A percentile compares a stretch with the other conserved stretches of the same genome.
Evolutionary conservation across 1,284 basidiomycete genomes (phyloP).

Genomic region (Heterobasidion irregulare): DNA sequence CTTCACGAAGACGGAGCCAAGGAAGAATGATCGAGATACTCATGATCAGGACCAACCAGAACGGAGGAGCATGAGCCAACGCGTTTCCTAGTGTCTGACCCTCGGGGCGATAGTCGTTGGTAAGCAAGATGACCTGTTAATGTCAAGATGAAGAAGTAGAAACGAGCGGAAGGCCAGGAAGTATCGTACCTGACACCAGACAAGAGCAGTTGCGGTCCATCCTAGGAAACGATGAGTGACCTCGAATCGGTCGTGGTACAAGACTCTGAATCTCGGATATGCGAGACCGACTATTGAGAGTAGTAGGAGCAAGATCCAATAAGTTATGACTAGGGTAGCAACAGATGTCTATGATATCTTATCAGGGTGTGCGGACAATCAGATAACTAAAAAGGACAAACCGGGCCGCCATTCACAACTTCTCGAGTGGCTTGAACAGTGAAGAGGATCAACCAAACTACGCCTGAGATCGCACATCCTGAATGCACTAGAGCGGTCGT

Average conservation of each 20-base stretch:
- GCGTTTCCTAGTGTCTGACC: conserved; percentile 32
- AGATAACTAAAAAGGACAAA: conserved; percentile 13
- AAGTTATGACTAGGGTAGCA: conserved; percentile 43
- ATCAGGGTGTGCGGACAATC: background rate
- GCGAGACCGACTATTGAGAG: conserved; percentile 42
- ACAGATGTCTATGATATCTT: conserved; percentile 29
- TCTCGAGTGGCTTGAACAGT: conserved; percentile 48
- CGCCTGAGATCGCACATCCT: conserved; percentile 44
- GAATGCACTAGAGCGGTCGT: conserved; percentile 34
- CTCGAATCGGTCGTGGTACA: conserved; percentile 45
- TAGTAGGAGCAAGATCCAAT: conserved; percentile 40
- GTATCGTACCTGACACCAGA: conserved; percentile 42
- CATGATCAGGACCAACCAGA: conserved; percentile 47
- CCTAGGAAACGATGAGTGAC: conserved; percentile 47
- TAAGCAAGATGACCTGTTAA: conserved; percentile 36
- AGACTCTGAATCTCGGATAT: conserved; percentile 37
- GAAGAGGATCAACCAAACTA: conserved; percentile 44
- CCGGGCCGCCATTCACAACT: conserved; percentile 29
- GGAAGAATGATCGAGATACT: conserved; percentile 45
- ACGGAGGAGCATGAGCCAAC: conserved; percentile 35
- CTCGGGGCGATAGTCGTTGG: conserved; percentile 40
- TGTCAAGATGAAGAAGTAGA: background rate
- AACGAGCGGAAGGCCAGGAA: background rate
- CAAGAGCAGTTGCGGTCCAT: conserved; percentile 42
- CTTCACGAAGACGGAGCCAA: conserved; percentile 45